Conservation (phyloP, 2,329 filamentous ascomycete species). For the Monosporascus sp. region DNA sequence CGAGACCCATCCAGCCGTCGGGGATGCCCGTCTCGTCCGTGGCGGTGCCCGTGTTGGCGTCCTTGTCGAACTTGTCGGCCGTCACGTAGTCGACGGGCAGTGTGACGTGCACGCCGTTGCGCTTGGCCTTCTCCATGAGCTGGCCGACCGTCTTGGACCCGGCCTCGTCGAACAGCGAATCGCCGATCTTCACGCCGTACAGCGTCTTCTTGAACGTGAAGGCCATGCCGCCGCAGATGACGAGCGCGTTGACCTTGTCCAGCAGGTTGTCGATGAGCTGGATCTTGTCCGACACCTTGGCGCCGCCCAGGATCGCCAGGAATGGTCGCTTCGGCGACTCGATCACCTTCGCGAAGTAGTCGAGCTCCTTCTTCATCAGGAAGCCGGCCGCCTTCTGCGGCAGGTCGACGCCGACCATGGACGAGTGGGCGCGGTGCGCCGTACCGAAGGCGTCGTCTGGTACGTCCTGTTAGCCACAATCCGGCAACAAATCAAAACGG, state of each 20-base stretch:
- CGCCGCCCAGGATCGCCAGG: slow-evolving; percentile 95
- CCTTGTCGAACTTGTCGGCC: slow-evolving; percentile 86
- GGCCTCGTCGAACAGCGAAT: slow-evolving; percentile 87
- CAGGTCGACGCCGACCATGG: slow-evolving; percentile 95
- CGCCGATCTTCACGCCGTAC: slow-evolving; percentile 81
- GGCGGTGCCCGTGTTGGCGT: slow-evolving; percentile 75
- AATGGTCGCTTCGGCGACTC: slow-evolving; percentile 92
- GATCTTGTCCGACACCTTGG: slow-evolving; percentile 99
- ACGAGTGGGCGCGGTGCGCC: slow-evolving; percentile 96
- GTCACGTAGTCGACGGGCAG: slow-evolving; percentile 94
- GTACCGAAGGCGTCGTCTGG: slow-evolving; percentile 96
- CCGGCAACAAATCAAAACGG: too few relatives aligned
- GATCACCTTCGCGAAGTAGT: slow-evolving; percentile 97
- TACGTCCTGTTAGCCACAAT: neutral
- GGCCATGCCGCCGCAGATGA: slow-evolving; percentile 96
- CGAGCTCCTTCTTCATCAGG: slow-evolving; percentile 99
- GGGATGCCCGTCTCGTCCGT: slow-evolving; percentile 87
- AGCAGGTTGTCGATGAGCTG: slow-evolving; percentile 98
- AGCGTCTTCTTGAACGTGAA: slow-evolving; percentile 99
- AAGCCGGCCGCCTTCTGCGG: slow-evolving; percentile 97
- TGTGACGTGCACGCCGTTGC: slow-evolving; percentile 91
- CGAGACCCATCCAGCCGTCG: slow-evolving; percentile 96
- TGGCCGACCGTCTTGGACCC: slow-evolving; percentile 86
- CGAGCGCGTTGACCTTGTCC: slow-evolving; percentile 93
- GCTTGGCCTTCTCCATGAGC: slow-evolving; percentile 92